These are phyloP conservation scores for Colletotrichum tropicale DNA, from an alignment of 2,329 filamentous ascomycete genomes.

Conservation along the genomic window DNA sequence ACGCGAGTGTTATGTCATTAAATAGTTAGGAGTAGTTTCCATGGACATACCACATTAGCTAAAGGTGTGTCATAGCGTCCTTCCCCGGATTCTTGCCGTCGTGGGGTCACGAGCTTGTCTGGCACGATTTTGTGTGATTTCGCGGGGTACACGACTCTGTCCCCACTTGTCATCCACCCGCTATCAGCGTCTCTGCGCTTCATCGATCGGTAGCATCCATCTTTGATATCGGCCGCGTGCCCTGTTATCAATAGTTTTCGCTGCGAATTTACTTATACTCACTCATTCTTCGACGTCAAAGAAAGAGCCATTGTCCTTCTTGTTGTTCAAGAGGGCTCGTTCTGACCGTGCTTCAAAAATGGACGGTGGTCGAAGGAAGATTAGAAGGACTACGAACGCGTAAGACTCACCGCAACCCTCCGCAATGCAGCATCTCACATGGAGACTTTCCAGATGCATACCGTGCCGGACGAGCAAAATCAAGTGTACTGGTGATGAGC, in stretches of 20 bases:
- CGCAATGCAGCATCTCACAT: neutral
- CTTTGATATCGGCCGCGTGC: neutral
- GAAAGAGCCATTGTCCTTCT: neutral
- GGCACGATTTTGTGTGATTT: neutral
- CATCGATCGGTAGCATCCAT: neutral
- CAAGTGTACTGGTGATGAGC: constrained; percentile 37
- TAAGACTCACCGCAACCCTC: neutral
- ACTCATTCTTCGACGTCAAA: neutral
- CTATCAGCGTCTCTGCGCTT: neutral
- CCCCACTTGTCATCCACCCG: neutral
- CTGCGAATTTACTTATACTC: rapidly evolving
- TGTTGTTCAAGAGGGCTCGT: neutral
- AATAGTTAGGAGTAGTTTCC: neutral
- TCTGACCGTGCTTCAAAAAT: neutral
- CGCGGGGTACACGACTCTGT: neutral
- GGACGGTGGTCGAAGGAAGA: neutral
- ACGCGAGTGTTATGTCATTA: neutral
- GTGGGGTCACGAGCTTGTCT: neutral
- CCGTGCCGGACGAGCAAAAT: constrained; percentile 38
- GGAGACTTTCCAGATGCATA: constrained; percentile 26
- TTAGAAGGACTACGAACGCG: neutral
- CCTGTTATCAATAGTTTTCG: neutral
- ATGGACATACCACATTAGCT: neutral
- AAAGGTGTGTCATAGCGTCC: neutral
- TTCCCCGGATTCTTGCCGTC: neutral